Base-by-base conservation (phyloP, 2,329 filamentous ascomycete species). In the Xylaria multiplex region DNA sequence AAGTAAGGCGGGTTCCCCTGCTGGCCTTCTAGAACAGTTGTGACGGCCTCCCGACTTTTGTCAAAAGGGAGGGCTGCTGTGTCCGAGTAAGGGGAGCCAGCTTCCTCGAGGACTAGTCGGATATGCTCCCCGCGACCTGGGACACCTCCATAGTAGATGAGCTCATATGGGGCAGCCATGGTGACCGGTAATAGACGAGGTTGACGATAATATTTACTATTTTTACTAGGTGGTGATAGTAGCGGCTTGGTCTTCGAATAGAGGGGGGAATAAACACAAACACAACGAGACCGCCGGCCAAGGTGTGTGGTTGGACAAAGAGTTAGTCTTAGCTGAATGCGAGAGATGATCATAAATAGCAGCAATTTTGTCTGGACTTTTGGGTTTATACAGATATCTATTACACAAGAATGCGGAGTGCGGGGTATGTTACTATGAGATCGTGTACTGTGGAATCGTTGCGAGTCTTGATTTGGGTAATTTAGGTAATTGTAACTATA, bases 121-220 rank as follows among this genome's bases (percentile, higher is more conserved):
- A 93, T 80, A 75, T 88, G 87, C 75, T 94, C 91, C 67, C 88
- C 91, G 50, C 91, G 89, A 42, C 91, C 91, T 27, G 91, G 91
- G 19, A 92, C 80, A 22, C 77, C 79, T 22, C 89, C 88, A 83
- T 89, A 91, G 83, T 93, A 93, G 75, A 91, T 81, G 65, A 91
- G 83, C 69, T 88, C 82, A 75, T 90, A 91, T 1, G 81, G 78
- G 62, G 77, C 74, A 48, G 48, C n/a, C 62, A 64, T 64, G 37
- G 2, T 53, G n/a, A 37, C 53, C 50, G 24, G 43, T 57, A 11
- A 8, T 16, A 35, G 50, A 13, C 22, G 43, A 43, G 0, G 43
- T 22, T 14, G n/a, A 16, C 16, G 19, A 53, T 22, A 16, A 40
- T 40, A n/a, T 57, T 48, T 32, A 52, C 22, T 6, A 49, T 14